phyloP scores from a whole-genome alignment of 768 basidiomycete genomes.

The Tricholoma bakamatsutake region DNA sequence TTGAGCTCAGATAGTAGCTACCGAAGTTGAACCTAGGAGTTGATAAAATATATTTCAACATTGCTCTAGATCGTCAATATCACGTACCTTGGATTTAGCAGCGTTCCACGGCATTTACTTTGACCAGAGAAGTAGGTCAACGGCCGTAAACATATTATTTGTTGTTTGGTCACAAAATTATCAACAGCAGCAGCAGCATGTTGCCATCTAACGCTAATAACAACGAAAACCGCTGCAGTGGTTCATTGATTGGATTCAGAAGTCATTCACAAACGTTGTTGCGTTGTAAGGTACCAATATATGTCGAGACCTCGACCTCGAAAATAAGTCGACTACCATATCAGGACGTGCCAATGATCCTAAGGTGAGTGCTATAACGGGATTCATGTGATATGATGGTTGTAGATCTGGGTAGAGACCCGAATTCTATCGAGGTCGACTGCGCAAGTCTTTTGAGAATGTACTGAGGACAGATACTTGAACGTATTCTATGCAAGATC shows the following conservation, averaged over 20 bases:
- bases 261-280: too few relatives aligned
- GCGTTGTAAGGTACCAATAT: too few relatives aligned
- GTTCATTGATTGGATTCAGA: background rate
- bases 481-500: background rate
- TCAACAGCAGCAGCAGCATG: too few relatives aligned
- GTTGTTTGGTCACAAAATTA: too few relatives aligned
- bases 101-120: slow-evolving; percentile 15
- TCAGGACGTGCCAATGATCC: background rate
- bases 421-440: too few relatives aligned
- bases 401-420: background rate
- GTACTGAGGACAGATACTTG: background rate
- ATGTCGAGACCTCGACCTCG: too few relatives aligned
- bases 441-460: background rate
- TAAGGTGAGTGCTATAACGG: background rate
- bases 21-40: slow-evolving; percentile 16
- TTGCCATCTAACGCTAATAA: too few relatives aligned
- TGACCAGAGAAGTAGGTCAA: background rate
- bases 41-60: background rate
- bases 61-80: background rate
- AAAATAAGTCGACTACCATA: background rate
- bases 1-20: slow-evolving; percentile 7
- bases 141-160: too few relatives aligned
- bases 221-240: background rate
- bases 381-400: background rate
- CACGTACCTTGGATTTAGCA: slow-evolving; percentile 15